Evolutionary conservation across 2,329 filamentous ascomycete genomes (phyloP), one percentile per base, ranked within the genome.

Genomic region (Mariannaea elegans): DNA sequence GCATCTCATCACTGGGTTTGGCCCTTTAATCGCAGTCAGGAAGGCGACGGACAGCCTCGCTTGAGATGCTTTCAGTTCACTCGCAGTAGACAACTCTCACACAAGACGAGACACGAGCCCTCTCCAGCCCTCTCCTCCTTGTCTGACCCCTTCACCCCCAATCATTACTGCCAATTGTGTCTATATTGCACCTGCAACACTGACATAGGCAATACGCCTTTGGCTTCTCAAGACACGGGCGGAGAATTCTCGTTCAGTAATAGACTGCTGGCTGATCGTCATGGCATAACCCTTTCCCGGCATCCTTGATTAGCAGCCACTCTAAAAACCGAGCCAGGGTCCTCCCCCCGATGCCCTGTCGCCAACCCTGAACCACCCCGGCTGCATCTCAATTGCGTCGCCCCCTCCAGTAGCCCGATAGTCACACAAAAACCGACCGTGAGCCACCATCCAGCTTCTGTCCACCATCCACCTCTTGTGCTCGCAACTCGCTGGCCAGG

Each of bases 351-450:
- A 68, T 67, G 69, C 72, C 75, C 73, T 74, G 75, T 74, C 71
- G 65, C 65, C 74, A 76, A 75, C 73, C 74, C 75, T 77, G 76
- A 72, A 75, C 63, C 62, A 78, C 75, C 77, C 56, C 75, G 75
- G 71, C 73, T 74, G 75, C 77, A 77, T 79, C 77, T 77, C 77
- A 77, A 77, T 65, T 66, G 62, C 63, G 76, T 75, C 73, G 73
- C 73, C 75, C 73, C 62, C 50, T 62, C 65, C 63, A 65, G 67
- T 54, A 65, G 69, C 63, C 74, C 74, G 74, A 75, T 77, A 81
- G 80, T 82, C 77, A 76, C 80, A 83, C 81, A 82, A 82, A 80
- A 81, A 73, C 77, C 76, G 76, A 77, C 73, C 67, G 71, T 72
- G 73, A 77, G 75, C 78, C 77, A 77, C 74, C 73, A 72, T 76